Evolutionary conservation across 2,329 filamentous ascomycete genomes (phyloP), one percentile per base, ranked within the genome.

Genomic region (Colletotrichum sp.): DNA sequence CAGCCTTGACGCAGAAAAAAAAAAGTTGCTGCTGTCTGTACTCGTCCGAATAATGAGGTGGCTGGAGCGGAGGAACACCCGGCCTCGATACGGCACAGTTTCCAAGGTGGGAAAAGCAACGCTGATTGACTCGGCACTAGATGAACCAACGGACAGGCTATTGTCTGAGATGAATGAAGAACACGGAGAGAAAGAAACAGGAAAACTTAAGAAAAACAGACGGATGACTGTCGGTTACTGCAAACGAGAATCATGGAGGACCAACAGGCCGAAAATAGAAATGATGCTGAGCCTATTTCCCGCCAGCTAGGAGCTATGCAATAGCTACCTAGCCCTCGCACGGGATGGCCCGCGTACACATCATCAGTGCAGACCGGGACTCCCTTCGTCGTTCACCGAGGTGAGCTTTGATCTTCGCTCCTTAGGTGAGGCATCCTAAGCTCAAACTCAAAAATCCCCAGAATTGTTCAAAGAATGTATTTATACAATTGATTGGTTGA

Each of bases 41-140:
- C 68, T 71, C 39, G 69, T 67, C 69, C 57, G 57, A 75, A 73
- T 76, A 76, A 65, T 60, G 28, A 36, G 74, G 74, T 76, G 74
- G 71, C 59, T 76, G 74, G 73, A 34, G 8, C n/a, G 28, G 64
- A 52, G 43, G 43, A 52, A 52, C 12, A 21, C 43, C 18, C 32
- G 66, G 57, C 73, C 32, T 75, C 39, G 63, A 71, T 34, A 63
- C 59, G 59, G 30, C 59, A 36, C 59, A 63, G 30, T 6, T 63
- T 24, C 43, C 36, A 32, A n/a, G 30, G 6, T 26, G n/a, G 28
- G 43, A 39, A 60, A 59, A 26, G 21, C 52, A 43, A 43, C 34
- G 52, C 66, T 24, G 18, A 70, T 70, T 70, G 36, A 70, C 67
- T 70, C 67, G 67, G 67, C 67, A 63, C 67, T 52, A 32, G 16